Evolutionary conservation across 495 filamentous ascomycete species (phyloP).

Genomic region (Cairneyella variabilis): DNA sequence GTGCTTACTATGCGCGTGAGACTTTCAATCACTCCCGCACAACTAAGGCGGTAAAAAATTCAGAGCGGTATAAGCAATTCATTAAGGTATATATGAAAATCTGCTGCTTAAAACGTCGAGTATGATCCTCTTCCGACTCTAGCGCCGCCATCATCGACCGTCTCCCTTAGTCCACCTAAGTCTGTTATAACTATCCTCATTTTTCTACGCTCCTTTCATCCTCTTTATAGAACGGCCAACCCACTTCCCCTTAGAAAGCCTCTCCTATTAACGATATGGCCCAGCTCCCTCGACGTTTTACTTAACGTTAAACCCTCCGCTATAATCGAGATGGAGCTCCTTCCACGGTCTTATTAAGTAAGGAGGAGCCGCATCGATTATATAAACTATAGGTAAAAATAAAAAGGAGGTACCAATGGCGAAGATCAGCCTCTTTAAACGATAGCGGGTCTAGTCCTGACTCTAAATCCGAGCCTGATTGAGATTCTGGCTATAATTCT

Average conservation of each 20-base stretch:
- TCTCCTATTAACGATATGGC: neutral
- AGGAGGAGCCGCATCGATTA: neutral
- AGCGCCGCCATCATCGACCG: neutral
- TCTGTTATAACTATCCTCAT: neutral
- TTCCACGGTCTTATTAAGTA: neutral
- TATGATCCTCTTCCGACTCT: neutral
- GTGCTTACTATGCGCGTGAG: too few species aligned
- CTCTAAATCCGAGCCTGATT: neutral
- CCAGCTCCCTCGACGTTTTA: neutral
- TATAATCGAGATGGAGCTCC: neutral
- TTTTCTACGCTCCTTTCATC: neutral
- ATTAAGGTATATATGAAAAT: too few species aligned
- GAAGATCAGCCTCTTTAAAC: neutral
- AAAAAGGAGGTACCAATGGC: neutral
- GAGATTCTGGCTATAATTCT: constrained; percentile 1
- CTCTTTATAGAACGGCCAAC: neutral
- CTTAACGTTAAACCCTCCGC: neutral
- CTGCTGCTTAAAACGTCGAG: too few species aligned
- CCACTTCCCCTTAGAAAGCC: neutral
- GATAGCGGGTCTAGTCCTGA: neutral
- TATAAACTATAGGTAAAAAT: neutral
- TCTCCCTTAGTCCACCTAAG: neutral
- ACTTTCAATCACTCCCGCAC: too few species aligned
- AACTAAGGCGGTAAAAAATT: too few species aligned
- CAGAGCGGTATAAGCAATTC: too few species aligned